Evolutionary conservation across 2,329 filamentous ascomycete species (phyloP).

Genomic region (Curvularia sp.): DNA sequence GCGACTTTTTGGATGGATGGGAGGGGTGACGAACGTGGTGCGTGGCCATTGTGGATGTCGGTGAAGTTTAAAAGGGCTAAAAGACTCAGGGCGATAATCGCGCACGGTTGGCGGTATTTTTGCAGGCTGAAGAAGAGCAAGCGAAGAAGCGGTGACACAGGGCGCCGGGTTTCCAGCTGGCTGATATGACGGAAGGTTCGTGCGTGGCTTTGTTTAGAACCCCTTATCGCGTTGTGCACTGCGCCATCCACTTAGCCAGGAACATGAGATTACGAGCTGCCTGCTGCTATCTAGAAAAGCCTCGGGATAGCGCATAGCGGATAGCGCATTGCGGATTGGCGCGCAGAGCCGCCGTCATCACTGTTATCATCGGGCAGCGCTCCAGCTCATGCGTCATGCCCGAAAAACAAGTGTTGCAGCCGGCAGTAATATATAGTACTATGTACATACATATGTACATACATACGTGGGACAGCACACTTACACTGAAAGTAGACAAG

Average conservation of each 20-base stretch:
- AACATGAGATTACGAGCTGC: constrained; percentile 23
- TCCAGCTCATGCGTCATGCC: background rate
- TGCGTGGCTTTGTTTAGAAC: constrained; percentile 50
- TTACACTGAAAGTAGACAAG: constrained; percentile 32
- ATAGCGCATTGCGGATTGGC: constrained; percentile 9
- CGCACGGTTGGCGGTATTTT: constrained; percentile 43
- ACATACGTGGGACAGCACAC: constrained; percentile 23
- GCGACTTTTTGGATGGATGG: constrained; percentile 47
- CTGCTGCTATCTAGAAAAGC: too few relatives aligned
- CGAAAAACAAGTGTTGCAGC: background rate
- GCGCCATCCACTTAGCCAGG: constrained; percentile 47
- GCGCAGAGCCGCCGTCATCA: constrained; percentile 1
- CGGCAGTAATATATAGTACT: too few relatives aligned
- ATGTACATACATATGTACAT: too few relatives aligned
- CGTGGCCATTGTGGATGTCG: constrained; percentile 44
- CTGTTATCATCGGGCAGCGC: background rate
- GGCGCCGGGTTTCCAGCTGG: constrained; percentile 33
- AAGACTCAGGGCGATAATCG: constrained; percentile 39
- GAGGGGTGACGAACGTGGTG: constrained; percentile 47
- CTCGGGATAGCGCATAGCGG: too few relatives aligned
- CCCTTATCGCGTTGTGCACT: constrained; percentile 46
- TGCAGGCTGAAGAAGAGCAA: constrained; percentile 34
- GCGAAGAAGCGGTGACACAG: constrained; percentile 51
- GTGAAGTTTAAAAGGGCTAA: constrained; percentile 48
- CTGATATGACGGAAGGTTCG: constrained; percentile 46